Percentiles rank a stretch among this genome's conserved stretches.
phyloP scores from a whole-genome alignment of 192 early-diverging fungal species.

The Backusella mclennaniae region DNA sequence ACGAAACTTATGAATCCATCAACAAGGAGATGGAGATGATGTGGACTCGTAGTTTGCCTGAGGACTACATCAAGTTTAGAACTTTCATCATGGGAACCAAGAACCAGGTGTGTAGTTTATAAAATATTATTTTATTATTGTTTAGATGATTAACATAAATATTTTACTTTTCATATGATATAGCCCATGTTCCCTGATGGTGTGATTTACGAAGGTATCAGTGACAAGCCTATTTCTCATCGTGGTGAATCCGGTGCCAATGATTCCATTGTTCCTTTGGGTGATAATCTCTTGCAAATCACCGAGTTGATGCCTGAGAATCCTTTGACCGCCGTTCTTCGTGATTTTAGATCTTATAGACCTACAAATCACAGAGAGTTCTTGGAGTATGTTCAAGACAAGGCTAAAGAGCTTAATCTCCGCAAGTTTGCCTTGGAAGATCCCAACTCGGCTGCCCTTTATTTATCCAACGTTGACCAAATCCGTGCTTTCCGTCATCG shows the following conservation, averaged over 20 bases:
- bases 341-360: constrained; percentile 75
- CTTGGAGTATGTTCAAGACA: constrained; percentile 62
- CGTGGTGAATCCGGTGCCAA: constrained; percentile 87
- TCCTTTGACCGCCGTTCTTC: constrained; percentile 72
- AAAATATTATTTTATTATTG: not conserved
- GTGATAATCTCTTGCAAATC: constrained; percentile 83
- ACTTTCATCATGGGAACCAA: constrained; percentile 91
- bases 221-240: constrained; percentile 57
- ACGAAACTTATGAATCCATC: constrained; percentile 62
- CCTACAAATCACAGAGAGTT: constrained; percentile 81
- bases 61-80: constrained; percentile 83
- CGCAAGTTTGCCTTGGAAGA: constrained; percentile 62
- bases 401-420: constrained; percentile 48
- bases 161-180: constrained; percentile 1
- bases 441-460: constrained; percentile 64
- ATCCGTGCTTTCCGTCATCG: constrained; percentile 81
- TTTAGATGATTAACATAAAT: not conserved
- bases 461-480: constrained; percentile 79
- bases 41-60: constrained; percentile 64
- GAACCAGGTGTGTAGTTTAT: constrained; percentile 49
- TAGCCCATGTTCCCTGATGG: constrained; percentile 87
- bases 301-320: constrained; percentile 78
- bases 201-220: constrained; percentile 79
- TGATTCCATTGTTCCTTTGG: constrained; percentile 83
- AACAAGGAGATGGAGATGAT: constrained; percentile 82